Conservation (phyloP, 2,329 filamentous ascomycete species). For the Aureobasidium melanogenum region DNA sequence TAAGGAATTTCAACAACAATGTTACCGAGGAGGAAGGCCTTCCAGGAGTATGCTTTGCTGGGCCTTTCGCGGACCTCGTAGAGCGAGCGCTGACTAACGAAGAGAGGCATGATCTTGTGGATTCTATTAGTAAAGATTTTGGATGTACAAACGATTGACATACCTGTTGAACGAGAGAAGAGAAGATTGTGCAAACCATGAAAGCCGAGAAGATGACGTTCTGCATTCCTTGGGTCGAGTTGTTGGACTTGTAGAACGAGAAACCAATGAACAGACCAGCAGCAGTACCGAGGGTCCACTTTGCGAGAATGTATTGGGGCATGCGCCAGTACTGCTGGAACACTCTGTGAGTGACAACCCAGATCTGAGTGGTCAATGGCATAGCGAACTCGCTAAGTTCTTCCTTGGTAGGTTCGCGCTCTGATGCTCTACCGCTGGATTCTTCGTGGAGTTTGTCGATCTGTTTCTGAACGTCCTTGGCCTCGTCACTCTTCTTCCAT, state of each 20-base stretch:
- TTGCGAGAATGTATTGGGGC: conserved; percentile 45
- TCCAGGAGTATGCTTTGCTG: conserved; percentile 67
- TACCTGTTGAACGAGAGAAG: conserved; percentile 9
- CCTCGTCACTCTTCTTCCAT: conserved; percentile 29
- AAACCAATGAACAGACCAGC: conserved; percentile 42
- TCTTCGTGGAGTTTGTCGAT: conserved; percentile 32
- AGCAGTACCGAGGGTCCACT: conserved; percentile 46
- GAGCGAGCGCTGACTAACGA: conserved; percentile 48
- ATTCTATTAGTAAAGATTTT: neutral
- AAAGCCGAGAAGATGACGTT: conserved; percentile 43
- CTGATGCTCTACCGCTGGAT: conserved; percentile 22
- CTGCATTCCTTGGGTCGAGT: conserved; percentile 34
- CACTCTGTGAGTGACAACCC: conserved; percentile 31
- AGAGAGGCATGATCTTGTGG: conserved; percentile 49
- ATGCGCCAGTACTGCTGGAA: conserved; percentile 41
- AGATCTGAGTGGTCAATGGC: conserved; percentile 29
- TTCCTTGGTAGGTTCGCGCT: conserved; percentile 23
- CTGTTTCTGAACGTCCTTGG: conserved; percentile 26
- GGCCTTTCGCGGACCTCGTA: conserved; percentile 54
- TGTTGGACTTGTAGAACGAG: conserved; percentile 33
- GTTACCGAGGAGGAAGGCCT: conserved; percentile 62
- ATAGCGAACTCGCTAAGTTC: conserved; percentile 36
- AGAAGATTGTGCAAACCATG: conserved; percentile 36
- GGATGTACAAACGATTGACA: no score
- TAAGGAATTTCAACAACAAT: conserved; percentile 64